A percentile compares a stretch with the other conserved stretches of the same genome.
Conservation (phyloP, 495 filamentous ascomycete species). For the Friedmanniomyces simplex region DNA sequence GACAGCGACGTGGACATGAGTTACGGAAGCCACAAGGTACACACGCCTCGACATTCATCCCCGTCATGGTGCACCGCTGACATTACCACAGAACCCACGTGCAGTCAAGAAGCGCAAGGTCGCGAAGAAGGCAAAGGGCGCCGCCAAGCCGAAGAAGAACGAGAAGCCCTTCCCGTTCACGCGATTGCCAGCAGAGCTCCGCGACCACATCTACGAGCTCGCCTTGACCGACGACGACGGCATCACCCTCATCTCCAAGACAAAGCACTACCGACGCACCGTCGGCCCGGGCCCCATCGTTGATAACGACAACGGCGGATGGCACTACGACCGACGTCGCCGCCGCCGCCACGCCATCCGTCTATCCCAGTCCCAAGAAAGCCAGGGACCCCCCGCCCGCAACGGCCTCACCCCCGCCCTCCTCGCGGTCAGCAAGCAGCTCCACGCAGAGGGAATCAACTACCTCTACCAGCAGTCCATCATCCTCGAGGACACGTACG, state of each 20-base stretch:
- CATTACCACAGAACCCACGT: not conserved
- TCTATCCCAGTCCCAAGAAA: not conserved
- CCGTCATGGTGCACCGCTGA: not conserved
- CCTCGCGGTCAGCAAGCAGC: conserved; percentile 25
- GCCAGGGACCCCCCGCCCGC: not conserved
- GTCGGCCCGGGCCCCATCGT: conserved; percentile 12
- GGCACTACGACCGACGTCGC: not conserved
- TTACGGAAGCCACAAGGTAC: conserved; percentile 10
- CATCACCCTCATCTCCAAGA: conserved; percentile 18
- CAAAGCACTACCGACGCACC: conserved; percentile 19
- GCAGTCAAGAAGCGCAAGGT: not conserved
- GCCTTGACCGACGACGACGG: conserved; percentile 17
- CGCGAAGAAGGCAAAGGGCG: conserved; percentile 1
- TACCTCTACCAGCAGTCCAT: conserved; percentile 26
- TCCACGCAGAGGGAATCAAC: conserved; percentile 22
- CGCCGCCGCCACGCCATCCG: not conserved
- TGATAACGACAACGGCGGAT: not conserved
- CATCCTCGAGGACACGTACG: conserved; percentile 21
- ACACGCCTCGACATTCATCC: not conserved
- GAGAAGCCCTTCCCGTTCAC: conserved; percentile 24
- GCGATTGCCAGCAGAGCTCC: conserved; percentile 24
- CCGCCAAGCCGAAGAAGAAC: conserved; percentile 8
- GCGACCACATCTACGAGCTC: conserved; percentile 23
- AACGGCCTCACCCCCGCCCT: conserved; percentile 19
- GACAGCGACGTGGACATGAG: conserved; percentile 4